These are phyloP conservation scores for Stemphylium beticola DNA, from an alignment of 2,329 filamentous ascomycete species.

Conservation along the genomic window DNA sequence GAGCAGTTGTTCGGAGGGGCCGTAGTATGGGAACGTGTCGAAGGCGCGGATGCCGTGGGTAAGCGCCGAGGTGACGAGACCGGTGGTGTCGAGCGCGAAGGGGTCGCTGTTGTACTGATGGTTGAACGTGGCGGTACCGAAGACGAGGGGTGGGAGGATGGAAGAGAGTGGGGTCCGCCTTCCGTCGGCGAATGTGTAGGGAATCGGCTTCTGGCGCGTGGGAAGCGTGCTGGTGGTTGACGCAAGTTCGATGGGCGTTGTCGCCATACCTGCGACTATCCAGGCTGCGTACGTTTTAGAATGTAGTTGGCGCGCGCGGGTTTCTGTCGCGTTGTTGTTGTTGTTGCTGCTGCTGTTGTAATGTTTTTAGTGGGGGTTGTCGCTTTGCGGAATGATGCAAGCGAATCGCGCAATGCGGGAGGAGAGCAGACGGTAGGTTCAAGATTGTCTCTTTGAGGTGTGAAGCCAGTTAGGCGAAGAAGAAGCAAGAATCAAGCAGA, in stretches of 20 bases:
- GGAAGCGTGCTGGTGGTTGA: conserved; percentile 34
- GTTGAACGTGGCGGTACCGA: conserved; percentile 90
- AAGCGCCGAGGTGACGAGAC: conserved; percentile 74
- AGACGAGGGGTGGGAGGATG: conserved; percentile 78
- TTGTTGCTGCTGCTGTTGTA: no score
- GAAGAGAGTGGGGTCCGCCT: conserved; percentile 61
- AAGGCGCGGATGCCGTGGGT: conserved; percentile 75
- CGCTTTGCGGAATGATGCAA: no score
- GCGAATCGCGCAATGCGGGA: no score
- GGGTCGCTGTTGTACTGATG: conserved; percentile 79
- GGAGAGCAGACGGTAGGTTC: no score
- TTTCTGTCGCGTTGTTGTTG: no score
- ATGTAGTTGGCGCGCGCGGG: no score
- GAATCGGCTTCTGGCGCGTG: conserved; percentile 39
- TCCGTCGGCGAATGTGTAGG: conserved; percentile 32
- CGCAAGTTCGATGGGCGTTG: conserved; percentile 36
- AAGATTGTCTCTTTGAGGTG: no score
- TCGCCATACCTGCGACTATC: conserved; percentile 35
- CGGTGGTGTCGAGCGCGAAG: conserved; percentile 69
- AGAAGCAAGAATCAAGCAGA: background rate
- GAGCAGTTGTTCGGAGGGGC: conserved; percentile 80
- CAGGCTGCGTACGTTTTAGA: no score
- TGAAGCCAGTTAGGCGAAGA: no score
- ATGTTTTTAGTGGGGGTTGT: no score
- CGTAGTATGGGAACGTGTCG: conserved; percentile 91